Percentiles rank a stretch among this genome's conserved stretches.
Conservation (phyloP, 257 asterid genomes). For the Fraxinus americana region DNA sequence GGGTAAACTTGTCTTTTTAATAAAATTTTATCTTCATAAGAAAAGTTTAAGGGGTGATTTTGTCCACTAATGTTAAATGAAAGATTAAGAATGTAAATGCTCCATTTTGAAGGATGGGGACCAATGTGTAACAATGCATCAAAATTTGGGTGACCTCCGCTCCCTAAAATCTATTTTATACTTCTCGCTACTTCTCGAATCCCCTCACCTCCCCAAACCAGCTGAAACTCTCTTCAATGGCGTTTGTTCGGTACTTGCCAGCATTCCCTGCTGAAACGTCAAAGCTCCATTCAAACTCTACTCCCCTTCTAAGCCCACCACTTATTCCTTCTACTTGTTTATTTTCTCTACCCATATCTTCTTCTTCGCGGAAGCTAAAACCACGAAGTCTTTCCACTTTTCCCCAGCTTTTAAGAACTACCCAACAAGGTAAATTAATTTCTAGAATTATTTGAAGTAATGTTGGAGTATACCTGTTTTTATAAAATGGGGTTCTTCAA, state of each 20-base stretch:
- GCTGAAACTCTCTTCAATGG: constrained; percentile 48
- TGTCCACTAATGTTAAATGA: no score
- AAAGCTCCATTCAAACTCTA: constrained; percentile 26
- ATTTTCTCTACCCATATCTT: constrained; percentile 24
- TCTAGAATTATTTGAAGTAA: neutral
- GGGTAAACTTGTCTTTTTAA: no score
- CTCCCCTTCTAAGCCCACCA: constrained; percentile 30
- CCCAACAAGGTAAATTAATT: constrained; percentile 43
- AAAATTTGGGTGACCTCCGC: neutral
- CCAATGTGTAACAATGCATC: neutral
- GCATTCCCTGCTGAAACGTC: constrained; percentile 43
- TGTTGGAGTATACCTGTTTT: neutral
- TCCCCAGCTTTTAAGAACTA: constrained; percentile 27
- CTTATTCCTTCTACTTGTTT: constrained; percentile 27
- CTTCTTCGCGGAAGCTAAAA: constrained; percentile 32
- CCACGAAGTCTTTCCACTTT: constrained; percentile 29
- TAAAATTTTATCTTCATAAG: no score
- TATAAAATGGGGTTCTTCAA: neutral
- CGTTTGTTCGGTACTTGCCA: constrained; percentile 48
- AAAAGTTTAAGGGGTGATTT: no score
- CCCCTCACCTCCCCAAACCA: neutral
- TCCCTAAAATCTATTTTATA: neutral
- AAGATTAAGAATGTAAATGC: no score
- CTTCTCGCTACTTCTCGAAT: neutral
- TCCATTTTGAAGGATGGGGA: no score